phyloP scores from a whole-genome alignment of 371 early-diverging fungal species.

The Globomyces sp. region DNA sequence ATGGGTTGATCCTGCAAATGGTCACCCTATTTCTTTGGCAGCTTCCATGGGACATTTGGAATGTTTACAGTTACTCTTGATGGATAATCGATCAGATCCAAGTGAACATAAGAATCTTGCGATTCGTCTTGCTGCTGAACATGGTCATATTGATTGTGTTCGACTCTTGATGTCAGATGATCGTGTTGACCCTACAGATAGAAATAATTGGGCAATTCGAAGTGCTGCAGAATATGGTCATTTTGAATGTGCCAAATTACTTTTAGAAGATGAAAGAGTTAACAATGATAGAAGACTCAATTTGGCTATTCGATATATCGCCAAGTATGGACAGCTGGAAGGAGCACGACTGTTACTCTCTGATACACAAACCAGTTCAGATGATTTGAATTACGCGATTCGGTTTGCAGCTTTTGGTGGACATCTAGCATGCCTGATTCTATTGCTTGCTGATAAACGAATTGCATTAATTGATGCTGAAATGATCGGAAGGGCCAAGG shows the following conservation, averaged over 20 bases:
- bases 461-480: too few species aligned
- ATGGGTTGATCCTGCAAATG: constrained; percentile 8
- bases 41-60: background rate
- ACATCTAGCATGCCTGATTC: too few species aligned
- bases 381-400: too few species aligned
- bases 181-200: constrained; percentile 15
- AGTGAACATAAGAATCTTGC: constrained; percentile 16
- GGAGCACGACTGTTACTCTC: too few species aligned
- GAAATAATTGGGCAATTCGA: constrained; percentile 18
- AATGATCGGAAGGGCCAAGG: too few species aligned
- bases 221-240: constrained; percentile 18
- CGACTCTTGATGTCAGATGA: background rate
- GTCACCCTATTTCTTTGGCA: background rate
- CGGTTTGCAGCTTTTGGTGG: too few species aligned
- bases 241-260: constrained; percentile 1
- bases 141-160: constrained; percentile 11
- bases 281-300: constrained; percentile 14
- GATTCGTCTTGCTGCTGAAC: constrained; percentile 10
- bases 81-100: constrained; percentile 15
- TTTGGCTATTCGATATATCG: background rate
- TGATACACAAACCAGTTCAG: too few species aligned
- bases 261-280: background rate
- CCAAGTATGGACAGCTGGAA: too few species aligned
- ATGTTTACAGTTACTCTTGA: background rate
- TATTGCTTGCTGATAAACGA: too few species aligned